Base-by-base conservation (phyloP, 805 yeast genomes). In the Candida alai region DNA sequence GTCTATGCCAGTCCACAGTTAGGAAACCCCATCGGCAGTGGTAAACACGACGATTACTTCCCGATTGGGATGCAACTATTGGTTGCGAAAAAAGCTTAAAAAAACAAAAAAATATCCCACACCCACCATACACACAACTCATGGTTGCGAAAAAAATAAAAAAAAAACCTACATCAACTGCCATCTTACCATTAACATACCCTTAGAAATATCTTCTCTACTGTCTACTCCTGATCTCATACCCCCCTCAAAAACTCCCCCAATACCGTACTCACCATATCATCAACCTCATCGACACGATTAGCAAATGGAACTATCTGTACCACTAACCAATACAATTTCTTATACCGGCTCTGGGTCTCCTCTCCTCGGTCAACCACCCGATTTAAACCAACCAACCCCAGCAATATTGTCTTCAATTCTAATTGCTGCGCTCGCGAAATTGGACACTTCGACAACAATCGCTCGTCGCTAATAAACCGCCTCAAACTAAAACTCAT, bases 351-450 rank as follows among this genome's bases (percentile, higher is more conserved):
- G 4, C 6, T n/a, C 17, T 21, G 19, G 20, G 32, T 40, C 25
- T 32, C 38, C 10, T 28, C 34, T 13, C 22, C 28, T 22, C 34
- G 20, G n/a, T 15, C 19, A 7, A 30, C 19, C 10, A 42, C 24
- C 7, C 15, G 26, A 9, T 28, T 14, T 10, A 37, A 22, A 4
- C 16, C 26, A 18, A 24, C 15, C 12, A 45, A 42, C 6, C 84
- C 82, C 4, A 53, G 39, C 16, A 80, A 44, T 5, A 78, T 47
- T 0, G 62, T 46, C 9, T 43, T 41, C n/a, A 88, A 48, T 52
- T 89, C 97, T 5, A 61, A 56, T 35, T 74, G 74, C 44, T 85
- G 86, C 6, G 84, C 54, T 24, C 71, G 66, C 0, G 90, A 74
- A 11, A 84, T 61, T 1, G 97, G 97, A 34, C 73, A 73, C 19